Evolutionary conservation across 768 basidiomycete species (phyloP).

Genomic region (Neoboletus brunneissimus): DNA sequence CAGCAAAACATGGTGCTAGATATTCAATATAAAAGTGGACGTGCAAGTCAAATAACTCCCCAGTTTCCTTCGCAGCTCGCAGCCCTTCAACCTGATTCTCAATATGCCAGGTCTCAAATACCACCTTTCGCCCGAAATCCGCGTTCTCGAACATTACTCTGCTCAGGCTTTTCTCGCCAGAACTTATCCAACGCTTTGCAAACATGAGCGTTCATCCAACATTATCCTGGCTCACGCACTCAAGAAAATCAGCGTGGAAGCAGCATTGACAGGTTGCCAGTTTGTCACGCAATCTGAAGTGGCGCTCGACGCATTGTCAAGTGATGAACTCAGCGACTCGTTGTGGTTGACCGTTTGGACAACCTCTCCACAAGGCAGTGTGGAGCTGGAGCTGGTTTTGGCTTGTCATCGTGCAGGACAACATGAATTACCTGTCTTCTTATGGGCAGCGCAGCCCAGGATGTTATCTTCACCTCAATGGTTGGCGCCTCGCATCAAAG

Average conservation of each 20-base stretch:
- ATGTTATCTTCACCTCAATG: slow-evolving; percentile 25
- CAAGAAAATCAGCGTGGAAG: slow-evolving; percentile 39
- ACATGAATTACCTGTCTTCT: slow-evolving; percentile 52
- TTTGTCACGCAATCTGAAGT: slow-evolving; percentile 37
- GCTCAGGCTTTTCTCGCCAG: slow-evolving; percentile 41
- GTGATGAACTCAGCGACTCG: slow-evolving; percentile 24
- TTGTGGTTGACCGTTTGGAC: slow-evolving; percentile 55
- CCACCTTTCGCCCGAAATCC: slow-evolving; percentile 16
- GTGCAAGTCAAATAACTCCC: background rate
- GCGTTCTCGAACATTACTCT: slow-evolving; percentile 39
- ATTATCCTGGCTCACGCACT: slow-evolving; percentile 53
- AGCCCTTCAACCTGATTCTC: background rate
- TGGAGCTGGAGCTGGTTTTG: slow-evolving; percentile 42
- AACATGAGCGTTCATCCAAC: slow-evolving; percentile 48
- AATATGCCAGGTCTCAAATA: slow-evolving; percentile 33
- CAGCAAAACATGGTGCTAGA: slow-evolving; percentile 10
- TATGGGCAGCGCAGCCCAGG: slow-evolving; percentile 41
- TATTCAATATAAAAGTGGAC: slow-evolving; percentile 9
- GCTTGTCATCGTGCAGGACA: slow-evolving; percentile 44
- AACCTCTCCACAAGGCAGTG: slow-evolving; percentile 26
- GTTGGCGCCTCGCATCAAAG: slow-evolving; percentile 35
- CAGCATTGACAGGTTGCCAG: slow-evolving; percentile 35
- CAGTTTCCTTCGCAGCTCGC: slow-evolving; percentile 1
- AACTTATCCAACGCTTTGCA: slow-evolving; percentile 41
- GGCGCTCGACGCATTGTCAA: slow-evolving; percentile 22